Base-by-base conservation (phyloP, 139 green algal genomes). In the Coelastrella sp. region DNA sequence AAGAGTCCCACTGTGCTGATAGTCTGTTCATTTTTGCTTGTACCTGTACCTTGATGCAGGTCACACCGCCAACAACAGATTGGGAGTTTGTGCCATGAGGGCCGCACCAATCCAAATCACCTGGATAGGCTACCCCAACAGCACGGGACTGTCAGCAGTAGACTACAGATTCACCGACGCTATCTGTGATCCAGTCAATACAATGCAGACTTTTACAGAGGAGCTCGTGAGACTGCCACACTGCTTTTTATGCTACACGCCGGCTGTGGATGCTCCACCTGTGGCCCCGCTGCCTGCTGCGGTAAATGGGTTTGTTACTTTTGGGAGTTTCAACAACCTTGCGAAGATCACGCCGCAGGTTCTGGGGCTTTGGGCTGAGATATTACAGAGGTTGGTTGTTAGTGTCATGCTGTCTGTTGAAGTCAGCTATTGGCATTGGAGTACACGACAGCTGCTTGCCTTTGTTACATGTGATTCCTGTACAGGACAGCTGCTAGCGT, bases 81-180 rank as follows among this genome's bases (percentile, higher is more conserved):
- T 99, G 64, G 97, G 95, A 3, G 88, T 92, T 13, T 89, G 98
- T 84, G 96, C 96, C 23, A 88, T 93, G 80, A 87, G 89, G 13
- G 94, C 97, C 0, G 95, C 96, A 4, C 97, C 97, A 0, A 84
- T 99, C 23, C 95, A 98, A 88, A 90, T 95, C 2, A 99, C 97
- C 0, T 99, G 97, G 97, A 99, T 99, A 41, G 97, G 97, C 3
- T 99, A 99, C 88, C 97, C 97, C 84, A 99, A 99, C 91, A 95
- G 90, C 77, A 99, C 96, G 0, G 97, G 97, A 3, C 90, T 99
- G 37, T 19, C 35, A 0, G 69, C 91, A 0, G 89, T 99, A 13
- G 93, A 98, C 85, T 99, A 98, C 91, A 91, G 97, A 23, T 45
- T 99, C 60, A 99, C 97, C 4, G 93, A 98, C 63, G 91, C 87